Base-by-base conservation (phyloP, 2,329 filamentous ascomycete species). In the Magnaporthales sp. region DNA sequence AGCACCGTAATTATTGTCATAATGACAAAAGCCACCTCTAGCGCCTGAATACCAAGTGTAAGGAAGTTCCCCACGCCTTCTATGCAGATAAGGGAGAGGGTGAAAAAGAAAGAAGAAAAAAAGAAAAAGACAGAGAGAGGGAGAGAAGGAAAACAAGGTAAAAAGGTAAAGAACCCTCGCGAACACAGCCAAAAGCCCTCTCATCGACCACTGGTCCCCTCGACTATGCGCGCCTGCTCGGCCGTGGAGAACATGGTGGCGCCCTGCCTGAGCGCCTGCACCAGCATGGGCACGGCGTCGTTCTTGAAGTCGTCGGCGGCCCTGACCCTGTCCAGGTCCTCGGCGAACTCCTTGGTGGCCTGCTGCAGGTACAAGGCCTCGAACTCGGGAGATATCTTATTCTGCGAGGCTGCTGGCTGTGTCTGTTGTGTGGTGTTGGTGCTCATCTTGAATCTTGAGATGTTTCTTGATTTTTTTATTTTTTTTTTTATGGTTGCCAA, bases 291-390 rank as follows among this genome's bases (percentile, higher is more conserved):
- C 31, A 92, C 82, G 3, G 85, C 84, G 65, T 87, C 86, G 67
- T 80, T 80, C 73, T 86, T 88, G 78, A 92, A 93, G 76, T 93
- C 91, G 71, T 87, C 85, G 10, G 90, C 88, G 8, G 72, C 76
- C 70, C 90, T 86, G 68, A 92, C 80, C 75, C 87, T 86, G 77
- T 91, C 87, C 51, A 93, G 81, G 74, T 93, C 91, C 70, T 92
- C 88, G 13, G 88, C 86, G 67, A 93, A 87, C 74, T 93, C 90
- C 64, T 82, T 80, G 0, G 90, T 91, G 6, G 87, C 80, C 68
- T 85, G 86, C 71, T 89, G 86, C 62, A 93, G 83, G 75, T 92
- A 92, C 74, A 86, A 89, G 10, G 86, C 80, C 9, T 83, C 80
- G 76, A 91, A 92, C 27, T 80, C 78, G 61, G 73, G 62, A 3